Percentiles rank a stretch among this genome's conserved stretches.
phyloP scores from a whole-genome alignment of 306 rosid species.

The Fragaria vesca region DNA sequence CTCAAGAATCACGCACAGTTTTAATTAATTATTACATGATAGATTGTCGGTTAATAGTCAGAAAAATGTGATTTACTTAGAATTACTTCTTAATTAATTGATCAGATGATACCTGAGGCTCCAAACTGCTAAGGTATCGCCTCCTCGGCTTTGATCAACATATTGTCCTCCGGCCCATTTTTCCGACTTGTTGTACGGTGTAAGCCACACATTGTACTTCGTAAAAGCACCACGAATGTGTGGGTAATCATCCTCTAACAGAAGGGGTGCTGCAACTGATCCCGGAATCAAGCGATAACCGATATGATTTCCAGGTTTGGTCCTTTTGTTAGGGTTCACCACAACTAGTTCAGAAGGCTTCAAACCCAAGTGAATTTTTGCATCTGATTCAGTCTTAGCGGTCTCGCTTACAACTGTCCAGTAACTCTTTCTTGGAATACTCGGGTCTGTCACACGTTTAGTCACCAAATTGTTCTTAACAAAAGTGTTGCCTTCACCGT shows the following conservation, averaged over 20 bases:
- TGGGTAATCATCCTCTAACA: slow-evolving; percentile 49
- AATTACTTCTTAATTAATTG: not conserved
- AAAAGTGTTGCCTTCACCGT: slow-evolving; percentile 13
- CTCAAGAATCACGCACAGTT: not conserved
- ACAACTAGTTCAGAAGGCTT: slow-evolving; percentile 25
- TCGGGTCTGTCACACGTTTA: not conserved
- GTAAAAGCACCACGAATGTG: slow-evolving; percentile 57
- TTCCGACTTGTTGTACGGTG: slow-evolving; percentile 68
- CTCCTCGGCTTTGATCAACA: slow-evolving; percentile 57
- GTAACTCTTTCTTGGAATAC: slow-evolving; percentile 44
- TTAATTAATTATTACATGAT: no score
- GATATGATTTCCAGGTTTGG: slow-evolving; percentile 39
- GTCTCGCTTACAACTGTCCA: slow-evolving; percentile 38
- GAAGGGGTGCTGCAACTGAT: slow-evolving; percentile 28
- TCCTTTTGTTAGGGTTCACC: slow-evolving; percentile 27
- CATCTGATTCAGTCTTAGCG: slow-evolving; percentile 45
- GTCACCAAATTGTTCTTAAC: not conserved
- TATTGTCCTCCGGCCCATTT: slow-evolving; percentile 52
- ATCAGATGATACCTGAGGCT: slow-evolving; percentile 23
- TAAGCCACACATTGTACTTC: slow-evolving; percentile 50
- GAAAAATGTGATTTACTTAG: not conserved
- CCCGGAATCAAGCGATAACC: slow-evolving; percentile 59
- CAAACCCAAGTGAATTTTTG: slow-evolving; percentile 30
- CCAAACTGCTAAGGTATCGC: slow-evolving; percentile 53
- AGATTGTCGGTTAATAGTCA: not conserved